Base-by-base conservation (phyloP, 2,329 filamentous ascomycete genomes). In the Byssothecium circinans region DNA sequence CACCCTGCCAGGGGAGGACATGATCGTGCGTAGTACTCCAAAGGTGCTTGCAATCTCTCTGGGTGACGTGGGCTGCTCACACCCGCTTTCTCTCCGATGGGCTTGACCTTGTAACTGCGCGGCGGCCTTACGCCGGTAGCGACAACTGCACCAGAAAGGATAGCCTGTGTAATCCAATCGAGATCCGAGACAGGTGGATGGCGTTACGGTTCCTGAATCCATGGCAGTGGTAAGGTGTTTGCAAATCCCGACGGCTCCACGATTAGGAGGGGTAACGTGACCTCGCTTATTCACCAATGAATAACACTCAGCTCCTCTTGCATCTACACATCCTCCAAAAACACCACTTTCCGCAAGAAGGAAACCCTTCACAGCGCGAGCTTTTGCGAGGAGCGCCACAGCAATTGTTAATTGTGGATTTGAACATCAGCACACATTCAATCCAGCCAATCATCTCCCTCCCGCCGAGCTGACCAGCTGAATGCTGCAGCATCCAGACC, bases 391-490 rank as follows among this genome's bases (percentile, higher is more conserved):
- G 18, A 32, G 18, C 18, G 23, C 25, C n/a, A 23, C 4, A 19
- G 27, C 27, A 25, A 23, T 8, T 8, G 22, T 34, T 35, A 14
- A 42, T 20, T 43, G 46, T 46, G 33, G 35, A 49, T 35, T 44
- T 53, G 52, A 53, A 43, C 49, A 45, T 52, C 52, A 51, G 39
- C 45, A 52, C 29, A 42, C 39, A 5, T 34, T 36, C 23, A 15
- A 32, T 23, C 12, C 35, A 42, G 49, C 39, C 42, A 42, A 53
- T 53, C 41, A 45, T 20, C 38, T 25, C 19, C 14, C 45, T 39
- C 14, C 45, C 42, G 20, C 35, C 25, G 27, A 49, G 61, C 62
- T 65, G 60, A 64, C 57, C 50, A 58, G 58, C 60, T 60, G 56
- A 63, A 47, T 51, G 49, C 43, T 50, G 47, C 52, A 32, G 19